phyloP scores from a whole-genome alignment of 2,329 filamentous ascomycete species.

The Alternaria sp. region DNA sequence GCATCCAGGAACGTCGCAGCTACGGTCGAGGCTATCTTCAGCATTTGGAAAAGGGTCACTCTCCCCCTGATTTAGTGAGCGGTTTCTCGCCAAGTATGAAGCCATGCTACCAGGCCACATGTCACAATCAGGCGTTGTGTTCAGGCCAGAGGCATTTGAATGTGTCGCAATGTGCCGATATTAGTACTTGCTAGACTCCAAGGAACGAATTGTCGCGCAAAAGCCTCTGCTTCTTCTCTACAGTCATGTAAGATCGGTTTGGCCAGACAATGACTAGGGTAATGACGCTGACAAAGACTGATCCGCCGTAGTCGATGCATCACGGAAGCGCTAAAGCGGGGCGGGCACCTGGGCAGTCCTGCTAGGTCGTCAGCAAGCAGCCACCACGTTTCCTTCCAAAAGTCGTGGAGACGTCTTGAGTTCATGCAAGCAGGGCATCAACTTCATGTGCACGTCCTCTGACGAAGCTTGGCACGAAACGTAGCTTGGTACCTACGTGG shows the following conservation, averaged over 20 bases:
- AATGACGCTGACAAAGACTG: slow-evolving; percentile 8
- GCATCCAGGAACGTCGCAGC: slow-evolving; percentile 2
- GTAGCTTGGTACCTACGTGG: background rate
- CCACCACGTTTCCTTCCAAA: background rate
- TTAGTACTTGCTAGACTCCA: background rate
- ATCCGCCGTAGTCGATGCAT: background rate
- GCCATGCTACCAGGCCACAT: background rate
- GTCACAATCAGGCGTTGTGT: background rate
- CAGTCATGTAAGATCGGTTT: background rate
- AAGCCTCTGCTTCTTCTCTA: background rate
- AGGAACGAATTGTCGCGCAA: background rate
- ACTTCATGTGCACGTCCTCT: background rate
- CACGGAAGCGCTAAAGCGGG: slow-evolving; percentile 3
- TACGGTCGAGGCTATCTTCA: background rate
- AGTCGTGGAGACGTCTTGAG: background rate
- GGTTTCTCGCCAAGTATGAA: background rate
- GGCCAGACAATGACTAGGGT: background rate
- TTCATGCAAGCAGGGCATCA: background rate
- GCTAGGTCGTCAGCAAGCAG: background rate
- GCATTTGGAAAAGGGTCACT: background rate
- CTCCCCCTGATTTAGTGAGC: background rate
- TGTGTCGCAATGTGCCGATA: background rate
- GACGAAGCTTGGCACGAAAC: background rate
- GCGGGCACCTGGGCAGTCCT: slow-evolving; percentile 1
- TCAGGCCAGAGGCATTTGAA: background rate